Evolutionary conservation across 2,329 filamentous ascomycete genomes (phyloP), one percentile per base, ranked within the genome.

Genomic region (Fusarium guadeloupense): DNA sequence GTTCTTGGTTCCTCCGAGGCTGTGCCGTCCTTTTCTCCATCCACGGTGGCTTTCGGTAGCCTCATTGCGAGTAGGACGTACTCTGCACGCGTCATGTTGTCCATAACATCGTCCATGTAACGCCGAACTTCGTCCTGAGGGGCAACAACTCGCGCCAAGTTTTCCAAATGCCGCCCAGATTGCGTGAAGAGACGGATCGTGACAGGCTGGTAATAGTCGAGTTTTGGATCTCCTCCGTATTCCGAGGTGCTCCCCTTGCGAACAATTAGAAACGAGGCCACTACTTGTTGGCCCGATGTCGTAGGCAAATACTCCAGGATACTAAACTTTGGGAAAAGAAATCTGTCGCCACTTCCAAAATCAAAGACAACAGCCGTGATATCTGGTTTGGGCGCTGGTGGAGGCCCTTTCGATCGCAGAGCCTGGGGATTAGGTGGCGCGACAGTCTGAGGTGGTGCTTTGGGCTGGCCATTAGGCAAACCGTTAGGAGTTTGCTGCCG

Each of bases 201-300:
- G 23, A 93, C 83, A 3, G 91, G 90, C 65, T 93, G 89, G 71
- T 92, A 94, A 75, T 90, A 92, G 68, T 92, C 87, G 12, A 89
- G 75, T 9, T 80, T 76, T 1, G 84, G 85, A 59, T 89, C 84
- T n/a, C 84, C 85, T 51, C 83, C 81, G 54, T 87, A 85, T 65
- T 89, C 87, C 2, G 85, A 84, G n/a, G 79, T 80, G 65, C 86
- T 88, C 25, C 88, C 90, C 72, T 89, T 89, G 42, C 89, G 87
- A 6, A 91, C 89, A 55, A 93, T 86, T 10, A 95, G 78, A 70
- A 94, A 95, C 1, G 90, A 93, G 4, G 88, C 88, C 37, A 92
- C 83, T 3, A 91, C 83, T 53, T 87, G 82, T 44, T 85, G 84
- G 3, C 84, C 84, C 5, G 79, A 74, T 9, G 78, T 70, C 3